Evolutionary conservation across 305 asterid species (phyloP), one percentile per base, ranked within the genome.

Genomic region (Rubia peregrina): DNA sequence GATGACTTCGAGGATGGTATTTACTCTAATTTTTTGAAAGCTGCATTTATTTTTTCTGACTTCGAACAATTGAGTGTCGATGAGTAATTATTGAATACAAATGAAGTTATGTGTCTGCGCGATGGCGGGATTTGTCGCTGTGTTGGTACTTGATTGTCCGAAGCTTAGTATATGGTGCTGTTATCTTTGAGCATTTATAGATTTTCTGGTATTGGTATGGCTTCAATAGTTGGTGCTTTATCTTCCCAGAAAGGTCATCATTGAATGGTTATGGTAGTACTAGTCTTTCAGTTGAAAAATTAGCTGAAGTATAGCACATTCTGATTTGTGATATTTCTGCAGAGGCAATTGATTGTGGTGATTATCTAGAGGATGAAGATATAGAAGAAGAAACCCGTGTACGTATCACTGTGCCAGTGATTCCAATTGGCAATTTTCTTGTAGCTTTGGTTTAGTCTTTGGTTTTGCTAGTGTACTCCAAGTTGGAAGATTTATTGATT

Each of bases 341-440:
- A 85, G 90, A 78, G 75, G 87, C 80, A 70, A 62, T 85, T 48
- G 70, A 70, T 36, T 89, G 81, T 33, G 87, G 78, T 65, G 88
- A 69, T 53, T 59, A 79, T 70, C 81, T 84, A 55, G 95, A 82
- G 33, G 92, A 87, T 59, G 94, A 85, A 65, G 81, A 85, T 77
- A 81, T 87, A 73, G 90, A 74, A 69, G 94, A 87, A 83, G 96
- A 89, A 77, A 57, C 82, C 43, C 78, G 33, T 70, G 97, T 90
- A 78, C 80, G 90, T 80, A 73, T 51, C 62, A 13, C 49, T 55
- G 9, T 24, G 17, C 42, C 26, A 38, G 60, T 60, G 60, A 41
- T 62, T 57, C 6, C 71, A 30, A 30, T 30, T 30, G 33, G 33
- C 44, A 36, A 53, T 16, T 53, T 12, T 70, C 16, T 21, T 60